Base-by-base conservation (phyloP, 805 yeast species). In the Zygosaccharomyces pseudorouxii region DNA sequence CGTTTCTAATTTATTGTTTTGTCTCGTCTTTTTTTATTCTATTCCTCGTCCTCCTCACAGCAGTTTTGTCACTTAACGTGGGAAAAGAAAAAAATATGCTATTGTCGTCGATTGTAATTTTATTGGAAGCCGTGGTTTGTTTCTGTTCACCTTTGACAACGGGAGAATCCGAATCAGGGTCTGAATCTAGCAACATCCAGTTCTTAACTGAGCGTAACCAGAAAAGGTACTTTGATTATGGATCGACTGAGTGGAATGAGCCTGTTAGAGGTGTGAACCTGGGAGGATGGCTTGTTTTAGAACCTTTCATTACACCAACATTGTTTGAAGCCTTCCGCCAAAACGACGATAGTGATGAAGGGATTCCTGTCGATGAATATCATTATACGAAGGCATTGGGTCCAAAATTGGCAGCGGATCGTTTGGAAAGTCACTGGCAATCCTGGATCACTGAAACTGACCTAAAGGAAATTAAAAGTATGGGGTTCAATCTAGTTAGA, bases 221-320 rank as follows among this genome's bases (percentile, higher is more conserved):
- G 19, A 58, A 52, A 42, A 37, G 59, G 38, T 56, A 46, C 46
- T 56, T 48, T 47, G 57, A 55, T 45, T 55, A 53, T 45, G 52
- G 48, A 12, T 43, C 50, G 9, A 33, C 29, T 18, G 39, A 46
- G 22, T 42, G 45, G 40, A 37, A 45, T 35, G 55, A 51, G 3
- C 52, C 50, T n/a, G 33, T 56, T 36, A 51, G 58, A 20, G 96
- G 96, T 56, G 89, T 88, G 46, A 84, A 84, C 63, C 67, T 88
- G 23, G 96, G 96, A 49, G 95, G 96, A 33, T 89, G 96, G 96
- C 74, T 88, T 42, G 88, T 88, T 2, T 68, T 88, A 38, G 96
- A 88, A 68, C 88, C 96, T 1, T 87, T 75, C 67, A 89, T 88
- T 62, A 84, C 87, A 1, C 96, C 95, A 2, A 78, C 89, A 1